Percentiles rank a stretch among this genome's conserved stretches.
Conservation (phyloP, 2,329 filamentous ascomycete genomes). For the Esteya vermicola region DNA sequence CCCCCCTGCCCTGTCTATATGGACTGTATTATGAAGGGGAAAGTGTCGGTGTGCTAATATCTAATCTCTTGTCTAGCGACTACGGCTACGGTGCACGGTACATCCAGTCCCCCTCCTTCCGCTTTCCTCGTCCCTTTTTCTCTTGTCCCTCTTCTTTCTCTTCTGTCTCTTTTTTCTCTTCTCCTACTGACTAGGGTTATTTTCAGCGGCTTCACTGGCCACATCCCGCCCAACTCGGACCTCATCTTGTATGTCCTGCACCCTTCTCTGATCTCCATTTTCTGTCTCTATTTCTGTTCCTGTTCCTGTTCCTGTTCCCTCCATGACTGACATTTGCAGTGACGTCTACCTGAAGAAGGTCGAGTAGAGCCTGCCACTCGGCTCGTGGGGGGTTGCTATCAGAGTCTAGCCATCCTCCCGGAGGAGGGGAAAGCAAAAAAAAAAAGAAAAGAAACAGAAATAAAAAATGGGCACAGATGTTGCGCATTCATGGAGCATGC, state of each 20-base stretch:
- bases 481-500: too few species aligned
- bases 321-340: slow-evolving; percentile 14
- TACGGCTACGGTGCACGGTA: slow-evolving; percentile 50
- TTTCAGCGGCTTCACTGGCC: slow-evolving; percentile 58
- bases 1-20: neutral
- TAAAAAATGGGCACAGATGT: too few species aligned
- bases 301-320: neutral
- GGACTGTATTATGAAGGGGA: too few species aligned
- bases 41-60: too few species aligned
- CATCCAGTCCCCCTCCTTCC: neutral
- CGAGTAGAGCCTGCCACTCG: slow-evolving; percentile 7
- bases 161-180: too few species aligned
- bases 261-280: neutral
- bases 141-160: too few species aligned
- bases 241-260: slow-evolving; percentile 79
- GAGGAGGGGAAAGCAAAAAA: too few species aligned
- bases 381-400: neutral
- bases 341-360: slow-evolving; percentile 20
- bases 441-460: too few species aligned
- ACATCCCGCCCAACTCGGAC: slow-evolving; percentile 61
- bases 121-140: too few species aligned
- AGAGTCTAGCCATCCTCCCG: too few species aligned
- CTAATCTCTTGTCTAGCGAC: slow-evolving; percentile 42
- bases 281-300: neutral
- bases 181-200: slow-evolving; percentile 11